phyloP scores from a whole-genome alignment of 2,329 filamentous ascomycete genomes.

The Ophiostoma novo-ulmi region DNA sequence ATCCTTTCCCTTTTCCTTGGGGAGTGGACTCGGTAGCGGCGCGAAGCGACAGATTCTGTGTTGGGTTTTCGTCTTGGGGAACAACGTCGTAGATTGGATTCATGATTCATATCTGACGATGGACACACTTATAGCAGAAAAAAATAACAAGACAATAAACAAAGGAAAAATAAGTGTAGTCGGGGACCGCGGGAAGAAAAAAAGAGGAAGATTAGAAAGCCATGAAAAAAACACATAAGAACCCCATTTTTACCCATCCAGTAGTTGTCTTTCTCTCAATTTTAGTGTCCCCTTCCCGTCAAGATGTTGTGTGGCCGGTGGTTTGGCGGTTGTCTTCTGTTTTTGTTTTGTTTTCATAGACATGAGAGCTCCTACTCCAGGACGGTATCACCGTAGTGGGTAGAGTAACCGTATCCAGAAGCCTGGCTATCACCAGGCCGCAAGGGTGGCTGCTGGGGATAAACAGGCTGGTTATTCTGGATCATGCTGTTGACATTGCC shows the following conservation, averaged over 20 bases:
- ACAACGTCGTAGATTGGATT: constrained; percentile 19
- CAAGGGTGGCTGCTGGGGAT: not conserved
- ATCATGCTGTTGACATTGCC: not conserved
- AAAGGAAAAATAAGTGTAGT: constrained; percentile 7
- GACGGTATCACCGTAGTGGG: constrained; percentile 12
- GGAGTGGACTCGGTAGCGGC: not conserved
- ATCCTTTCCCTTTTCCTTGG: not conserved
- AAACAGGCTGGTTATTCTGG: not conserved
- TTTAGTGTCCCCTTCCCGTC: constrained; percentile 3
- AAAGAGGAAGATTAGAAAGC: not conserved
- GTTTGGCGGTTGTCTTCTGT: not conserved
- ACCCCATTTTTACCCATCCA: constrained; percentile 15
- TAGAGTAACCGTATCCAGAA: not conserved
- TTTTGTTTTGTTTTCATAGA: not conserved
- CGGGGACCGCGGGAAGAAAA: not conserved
- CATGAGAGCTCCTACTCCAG: not conserved
- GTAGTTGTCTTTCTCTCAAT: constrained; percentile 1
- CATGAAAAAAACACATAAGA: constrained; percentile 12
- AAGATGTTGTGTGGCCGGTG: not conserved
- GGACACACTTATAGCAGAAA: constrained; percentile 11
- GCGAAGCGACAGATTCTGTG: not conserved
- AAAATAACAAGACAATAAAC: constrained; percentile 15
- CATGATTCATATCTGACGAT: constrained; percentile 16
- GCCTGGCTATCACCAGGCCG: not conserved
- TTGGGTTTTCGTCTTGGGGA: constrained; percentile 11